phyloP scores from a whole-genome alignment of 2,329 filamentous ascomycete species.

The Colletotrichum endophyticum region DNA sequence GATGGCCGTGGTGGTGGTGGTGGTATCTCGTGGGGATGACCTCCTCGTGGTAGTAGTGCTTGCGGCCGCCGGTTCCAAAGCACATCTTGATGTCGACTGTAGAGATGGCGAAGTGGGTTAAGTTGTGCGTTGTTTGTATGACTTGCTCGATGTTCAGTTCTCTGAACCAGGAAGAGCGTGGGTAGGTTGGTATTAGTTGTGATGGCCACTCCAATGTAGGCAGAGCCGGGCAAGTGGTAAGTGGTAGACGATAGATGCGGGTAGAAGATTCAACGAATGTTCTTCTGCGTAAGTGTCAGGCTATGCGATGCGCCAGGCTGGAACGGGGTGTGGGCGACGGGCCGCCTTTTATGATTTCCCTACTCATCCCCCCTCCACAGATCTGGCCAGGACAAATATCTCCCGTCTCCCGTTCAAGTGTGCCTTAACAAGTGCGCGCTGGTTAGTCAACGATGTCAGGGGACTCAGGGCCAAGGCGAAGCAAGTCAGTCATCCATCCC shows the following conservation, averaged over 20 bases:
- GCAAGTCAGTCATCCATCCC: slow-evolving; percentile 7
- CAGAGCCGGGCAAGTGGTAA: neutral
- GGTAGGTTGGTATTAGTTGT: neutral
- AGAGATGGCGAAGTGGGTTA: neutral
- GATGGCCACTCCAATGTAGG: neutral
- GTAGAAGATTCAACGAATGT: slow-evolving; percentile 7
- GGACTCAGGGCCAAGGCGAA: slow-evolving; percentile 3
- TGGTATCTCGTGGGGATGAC: slow-evolving; percentile 50
- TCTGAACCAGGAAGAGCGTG: neutral
- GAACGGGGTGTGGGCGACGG: neutral
- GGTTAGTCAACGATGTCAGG: neutral
- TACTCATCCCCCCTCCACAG: neutral
- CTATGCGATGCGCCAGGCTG: neutral
- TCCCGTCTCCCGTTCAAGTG: neutral
- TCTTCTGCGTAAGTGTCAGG: slow-evolving; percentile 7
- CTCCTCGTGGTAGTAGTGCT: slow-evolving; percentile 63
- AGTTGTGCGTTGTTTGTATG: neutral
- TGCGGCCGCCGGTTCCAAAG: slow-evolving; percentile 44
- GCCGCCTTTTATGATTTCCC: slow-evolving; percentile 16
- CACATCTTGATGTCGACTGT: slow-evolving; percentile 47
- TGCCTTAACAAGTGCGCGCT: neutral
- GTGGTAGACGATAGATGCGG: neutral
- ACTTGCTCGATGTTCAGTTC: neutral
- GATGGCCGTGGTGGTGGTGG: slow-evolving; percentile 34
- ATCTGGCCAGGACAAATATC: neutral